Conservation (phyloP, 2,329 filamentous ascomycete species). For the Scedosporium minutisporum region DNA sequence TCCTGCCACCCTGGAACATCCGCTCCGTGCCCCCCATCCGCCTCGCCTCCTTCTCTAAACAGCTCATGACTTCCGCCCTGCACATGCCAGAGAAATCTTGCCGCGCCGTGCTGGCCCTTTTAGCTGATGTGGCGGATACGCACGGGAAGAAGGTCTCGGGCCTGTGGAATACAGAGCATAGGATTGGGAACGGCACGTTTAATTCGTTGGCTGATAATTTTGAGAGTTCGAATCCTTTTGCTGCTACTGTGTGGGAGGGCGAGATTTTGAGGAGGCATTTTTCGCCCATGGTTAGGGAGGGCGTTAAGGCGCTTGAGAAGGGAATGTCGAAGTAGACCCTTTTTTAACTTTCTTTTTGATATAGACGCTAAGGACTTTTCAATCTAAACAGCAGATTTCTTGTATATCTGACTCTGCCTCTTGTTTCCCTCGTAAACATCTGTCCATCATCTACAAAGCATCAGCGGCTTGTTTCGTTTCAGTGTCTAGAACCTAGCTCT, state of each 20-base stretch:
- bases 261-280: constrained; percentile 80
- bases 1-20: constrained; percentile 66
- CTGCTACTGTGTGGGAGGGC: constrained; percentile 85
- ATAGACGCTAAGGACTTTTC: too few relatives aligned
- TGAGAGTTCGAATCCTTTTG: constrained; percentile 84
- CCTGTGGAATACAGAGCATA: constrained; percentile 93
- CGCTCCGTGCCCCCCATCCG: constrained; percentile 70
- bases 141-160: constrained; percentile 74
- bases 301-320: constrained; percentile 60
- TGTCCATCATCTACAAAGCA: too few relatives aligned
- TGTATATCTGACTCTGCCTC: too few relatives aligned
- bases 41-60: constrained; percentile 88
- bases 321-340: constrained; percentile 31
- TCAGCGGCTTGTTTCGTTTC: too few relatives aligned
- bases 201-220: constrained; percentile 63
- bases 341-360: neutral
- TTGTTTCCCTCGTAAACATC: too few relatives aligned
- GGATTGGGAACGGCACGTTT: constrained; percentile 81
- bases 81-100: constrained; percentile 87
- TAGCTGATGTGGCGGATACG: constrained; percentile 68
- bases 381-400: too few relatives aligned
- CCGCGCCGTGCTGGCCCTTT: constrained; percentile 66
- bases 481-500: too few relatives aligned
- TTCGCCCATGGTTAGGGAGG: constrained; percentile 75
- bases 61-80: constrained; percentile 70